A percentile compares a stretch with the other conserved stretches of the same genome.
These are phyloP conservation scores for Physaria fendleri DNA, from an alignment of 345 rosid species.

Conservation along the genomic window DNA sequence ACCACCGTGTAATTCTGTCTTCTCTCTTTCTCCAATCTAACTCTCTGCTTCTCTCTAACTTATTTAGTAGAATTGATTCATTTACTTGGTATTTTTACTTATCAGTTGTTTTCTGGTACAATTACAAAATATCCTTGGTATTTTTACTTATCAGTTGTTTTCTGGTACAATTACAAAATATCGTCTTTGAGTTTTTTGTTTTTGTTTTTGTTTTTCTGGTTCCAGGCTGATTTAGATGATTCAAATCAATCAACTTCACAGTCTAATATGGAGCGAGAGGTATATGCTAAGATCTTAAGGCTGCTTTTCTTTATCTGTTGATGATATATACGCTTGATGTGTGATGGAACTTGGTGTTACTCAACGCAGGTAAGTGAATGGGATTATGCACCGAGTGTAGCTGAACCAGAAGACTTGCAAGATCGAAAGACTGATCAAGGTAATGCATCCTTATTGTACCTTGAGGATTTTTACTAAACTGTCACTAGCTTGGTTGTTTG, in stretches of 20 bases:
- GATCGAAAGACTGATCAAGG: too few species aligned
- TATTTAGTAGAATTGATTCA: neutral
- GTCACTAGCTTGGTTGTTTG: too few species aligned
- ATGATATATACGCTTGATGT: neutral
- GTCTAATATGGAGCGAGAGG: constrained; percentile 34
- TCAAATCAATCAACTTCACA: constrained; percentile 50
- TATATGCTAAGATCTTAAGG: constrained; percentile 3
- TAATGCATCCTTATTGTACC: too few species aligned
- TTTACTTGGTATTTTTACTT: too few species aligned
- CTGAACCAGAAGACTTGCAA: too few species aligned
- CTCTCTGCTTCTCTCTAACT: neutral
- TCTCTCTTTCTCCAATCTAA: neutral
- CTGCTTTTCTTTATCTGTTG: neutral
- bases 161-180: too few species aligned
- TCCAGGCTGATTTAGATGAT: constrained; percentile 53
- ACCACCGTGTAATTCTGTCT: constrained; percentile 42
- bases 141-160: too few species aligned
- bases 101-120: neutral
- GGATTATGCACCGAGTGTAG: too few species aligned
- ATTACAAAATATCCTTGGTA: neutral
- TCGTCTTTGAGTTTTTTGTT: neutral
- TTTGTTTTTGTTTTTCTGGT: neutral
- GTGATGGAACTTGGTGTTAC: too few species aligned
- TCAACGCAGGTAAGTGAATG: too few species aligned
- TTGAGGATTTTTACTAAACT: too few species aligned